A percentile compares a stretch with the other conserved stretches of the same genome.
Evolutionary conservation across 192 early-diverging fungal genomes (phyloP).

Genomic region (Entophlyctis helioformis): DNA sequence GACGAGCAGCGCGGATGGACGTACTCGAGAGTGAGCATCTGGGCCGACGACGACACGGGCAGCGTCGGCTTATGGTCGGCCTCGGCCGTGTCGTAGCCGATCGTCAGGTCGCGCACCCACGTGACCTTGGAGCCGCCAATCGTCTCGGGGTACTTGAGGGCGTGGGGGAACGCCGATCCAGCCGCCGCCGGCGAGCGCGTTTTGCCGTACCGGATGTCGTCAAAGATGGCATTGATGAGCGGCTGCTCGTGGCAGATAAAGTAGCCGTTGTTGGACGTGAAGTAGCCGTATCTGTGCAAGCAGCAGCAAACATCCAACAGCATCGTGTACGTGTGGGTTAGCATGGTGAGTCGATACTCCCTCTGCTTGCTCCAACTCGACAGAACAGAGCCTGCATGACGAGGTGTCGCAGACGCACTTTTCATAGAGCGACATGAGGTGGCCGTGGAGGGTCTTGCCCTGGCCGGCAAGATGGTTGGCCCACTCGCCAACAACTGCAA

Average conservation of each 20-base stretch:
- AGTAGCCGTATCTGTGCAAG: constrained; percentile 53
- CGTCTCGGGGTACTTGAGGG: constrained; percentile 56
- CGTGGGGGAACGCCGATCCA: constrained; percentile 15
- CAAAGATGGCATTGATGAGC: constrained; percentile 63
- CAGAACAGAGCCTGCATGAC: constrained; percentile 29
- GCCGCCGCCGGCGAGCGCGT: background rate
- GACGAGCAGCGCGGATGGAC: constrained; percentile 56
- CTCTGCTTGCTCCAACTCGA: background rate
- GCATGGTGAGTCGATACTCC: background rate
- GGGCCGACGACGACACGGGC: constrained; percentile 60
- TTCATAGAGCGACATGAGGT: constrained; percentile 58
- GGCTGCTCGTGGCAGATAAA: constrained; percentile 68
- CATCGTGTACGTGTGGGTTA: constrained; percentile 1
- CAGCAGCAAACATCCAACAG: no score
- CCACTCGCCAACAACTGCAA: constrained; percentile 59
- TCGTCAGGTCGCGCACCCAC: constrained; percentile 75
- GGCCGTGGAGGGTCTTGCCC: constrained; percentile 42
- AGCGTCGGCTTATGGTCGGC: constrained; percentile 47
- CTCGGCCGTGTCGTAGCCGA: constrained; percentile 58
- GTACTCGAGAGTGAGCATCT: constrained; percentile 86
- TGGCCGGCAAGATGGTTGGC: constrained; percentile 46
- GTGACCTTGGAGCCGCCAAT: constrained; percentile 58
- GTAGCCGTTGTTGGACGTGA: constrained; percentile 77
- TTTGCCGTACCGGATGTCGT: constrained; percentile 67
- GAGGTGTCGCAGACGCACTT: constrained; percentile 37